phyloP scores from a whole-genome alignment of 495 filamentous ascomycete species.

The Aspergillus saccharolyticus region DNA sequence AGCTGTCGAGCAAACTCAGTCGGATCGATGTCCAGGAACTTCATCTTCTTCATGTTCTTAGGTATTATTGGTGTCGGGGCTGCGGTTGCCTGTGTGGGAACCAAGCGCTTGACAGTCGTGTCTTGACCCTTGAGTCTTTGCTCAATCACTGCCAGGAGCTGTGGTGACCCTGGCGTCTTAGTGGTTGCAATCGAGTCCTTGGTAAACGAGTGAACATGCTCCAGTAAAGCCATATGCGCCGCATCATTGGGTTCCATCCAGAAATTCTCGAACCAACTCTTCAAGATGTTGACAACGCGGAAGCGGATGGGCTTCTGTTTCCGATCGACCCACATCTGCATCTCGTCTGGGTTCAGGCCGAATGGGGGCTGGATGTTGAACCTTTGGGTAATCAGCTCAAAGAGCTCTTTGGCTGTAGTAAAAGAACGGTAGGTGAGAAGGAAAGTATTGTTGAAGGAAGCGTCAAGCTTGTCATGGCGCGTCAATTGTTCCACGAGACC shows the following conservation, averaged over 20 bases:
- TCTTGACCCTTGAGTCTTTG: constrained; percentile 84
- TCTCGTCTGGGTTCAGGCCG: constrained; percentile 67
- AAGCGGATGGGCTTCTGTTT: constrained; percentile 96
- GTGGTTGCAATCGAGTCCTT: constrained; percentile 88
- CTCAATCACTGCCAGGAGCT: constrained; percentile 78
- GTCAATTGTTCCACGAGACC: constrained; percentile 95
- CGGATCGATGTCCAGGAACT: constrained; percentile 95
- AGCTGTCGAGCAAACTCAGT: constrained; percentile 94
- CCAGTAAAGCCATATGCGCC: constrained; percentile 74
- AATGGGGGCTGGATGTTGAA: constrained; percentile 93
- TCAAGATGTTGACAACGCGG: constrained; percentile 93
- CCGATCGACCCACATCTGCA: constrained; percentile 81
- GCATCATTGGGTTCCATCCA: constrained; percentile 96
- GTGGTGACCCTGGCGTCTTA: constrained; percentile 78
- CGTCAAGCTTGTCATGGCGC: constrained; percentile 89
- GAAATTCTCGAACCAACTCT: constrained; percentile 96
- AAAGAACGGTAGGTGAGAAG: constrained; percentile 95
- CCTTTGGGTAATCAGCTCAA: constrained; percentile 83
- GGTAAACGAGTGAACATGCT: constrained; percentile 83
- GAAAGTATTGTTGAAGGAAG: constrained; percentile 97
- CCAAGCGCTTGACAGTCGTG: constrained; percentile 74
- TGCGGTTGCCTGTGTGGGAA: constrained; percentile 74
- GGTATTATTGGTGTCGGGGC: constrained; percentile 86
- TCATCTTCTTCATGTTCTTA: constrained; percentile 99
- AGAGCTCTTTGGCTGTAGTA: constrained; percentile 82